Conservation (phyloP, 495 filamentous ascomycete species). For the Pseudotulostoma volvatum region DNA sequence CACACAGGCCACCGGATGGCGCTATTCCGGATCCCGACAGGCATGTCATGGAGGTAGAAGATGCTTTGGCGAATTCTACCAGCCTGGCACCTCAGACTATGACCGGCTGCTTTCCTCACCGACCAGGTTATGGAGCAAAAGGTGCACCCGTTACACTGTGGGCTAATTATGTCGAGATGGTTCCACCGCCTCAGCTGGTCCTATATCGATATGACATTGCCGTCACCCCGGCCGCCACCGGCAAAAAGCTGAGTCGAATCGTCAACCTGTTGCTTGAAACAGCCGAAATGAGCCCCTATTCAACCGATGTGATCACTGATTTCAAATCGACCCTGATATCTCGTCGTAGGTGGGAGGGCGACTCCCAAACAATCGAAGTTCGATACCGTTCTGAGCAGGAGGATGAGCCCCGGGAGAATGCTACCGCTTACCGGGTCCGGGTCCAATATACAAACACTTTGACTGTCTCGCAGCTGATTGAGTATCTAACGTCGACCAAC, state of each 20-base stretch:
- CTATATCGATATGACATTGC: neutral
- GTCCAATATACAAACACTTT: conserved; percentile 17
- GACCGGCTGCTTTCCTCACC: neutral
- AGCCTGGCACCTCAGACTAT: neutral
- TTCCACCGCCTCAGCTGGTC: neutral
- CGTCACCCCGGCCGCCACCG: neutral
- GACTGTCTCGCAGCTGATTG: conserved; percentile 20
- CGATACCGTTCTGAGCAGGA: conserved; percentile 22
- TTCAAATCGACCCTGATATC: conserved; percentile 1
- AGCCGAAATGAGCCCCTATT: neutral
- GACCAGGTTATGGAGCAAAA: conserved; percentile 1
- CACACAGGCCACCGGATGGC: neutral
- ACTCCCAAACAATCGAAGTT: neutral
- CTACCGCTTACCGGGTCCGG: conserved; percentile 19
- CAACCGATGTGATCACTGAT: neutral
- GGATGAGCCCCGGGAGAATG: conserved; percentile 21
- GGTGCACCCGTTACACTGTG: neutral
- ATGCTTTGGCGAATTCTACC: neutral
- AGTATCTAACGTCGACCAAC: conserved; percentile 25
- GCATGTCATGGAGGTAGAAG: neutral
- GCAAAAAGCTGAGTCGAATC: neutral
- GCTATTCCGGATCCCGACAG: neutral
- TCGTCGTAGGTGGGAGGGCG: neutral
- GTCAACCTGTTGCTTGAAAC: neutral
- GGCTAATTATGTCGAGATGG: neutral